A percentile compares a stretch with the other conserved stretches of the same genome.
phyloP scores from a whole-genome alignment of 441 rosid genomes.

The Cnidoscolus chayamansa region DNA sequence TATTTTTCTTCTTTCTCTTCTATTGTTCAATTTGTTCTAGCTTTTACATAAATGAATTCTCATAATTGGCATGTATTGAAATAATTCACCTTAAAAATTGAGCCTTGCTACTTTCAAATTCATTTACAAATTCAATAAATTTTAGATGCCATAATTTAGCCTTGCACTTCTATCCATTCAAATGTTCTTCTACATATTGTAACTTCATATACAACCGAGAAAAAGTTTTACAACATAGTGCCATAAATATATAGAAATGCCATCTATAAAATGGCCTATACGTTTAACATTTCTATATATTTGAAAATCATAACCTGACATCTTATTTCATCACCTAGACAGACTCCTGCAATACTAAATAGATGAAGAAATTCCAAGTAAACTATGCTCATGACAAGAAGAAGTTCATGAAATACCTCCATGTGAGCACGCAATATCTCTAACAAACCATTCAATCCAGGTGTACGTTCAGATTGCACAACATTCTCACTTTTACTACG shows the following conservation, averaged over 20 bases:
- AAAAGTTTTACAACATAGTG: not conserved
- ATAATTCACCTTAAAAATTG: no score
- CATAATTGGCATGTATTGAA: no score
- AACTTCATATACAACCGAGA: no score
- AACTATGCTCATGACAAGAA: not conserved
- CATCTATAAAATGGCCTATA: not conserved
- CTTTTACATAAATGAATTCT: no score
- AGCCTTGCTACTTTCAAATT: no score
- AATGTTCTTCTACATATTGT: no score
- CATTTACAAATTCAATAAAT: no score
- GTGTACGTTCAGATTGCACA: conserved; percentile 57
- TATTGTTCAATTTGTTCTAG: no score
- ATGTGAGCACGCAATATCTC: conserved; percentile 93
- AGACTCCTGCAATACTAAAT: conserved; percentile 13
- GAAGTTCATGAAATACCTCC: conserved; percentile 59
- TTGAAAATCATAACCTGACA: not conserved
- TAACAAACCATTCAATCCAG: conserved; percentile 78
- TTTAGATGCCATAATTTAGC: no score
- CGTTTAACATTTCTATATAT: not conserved
- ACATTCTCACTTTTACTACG: conserved; percentile 72
- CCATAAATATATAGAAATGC: not conserved
- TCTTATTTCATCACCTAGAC: not conserved
- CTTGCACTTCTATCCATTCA: no score
- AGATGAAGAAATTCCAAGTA: not conserved
- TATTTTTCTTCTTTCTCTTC: no score